These are phyloP conservation scores for Eimeria tenella DNA, from an alignment of 169 alveolate species.

Conservation along the genomic window DNA sequence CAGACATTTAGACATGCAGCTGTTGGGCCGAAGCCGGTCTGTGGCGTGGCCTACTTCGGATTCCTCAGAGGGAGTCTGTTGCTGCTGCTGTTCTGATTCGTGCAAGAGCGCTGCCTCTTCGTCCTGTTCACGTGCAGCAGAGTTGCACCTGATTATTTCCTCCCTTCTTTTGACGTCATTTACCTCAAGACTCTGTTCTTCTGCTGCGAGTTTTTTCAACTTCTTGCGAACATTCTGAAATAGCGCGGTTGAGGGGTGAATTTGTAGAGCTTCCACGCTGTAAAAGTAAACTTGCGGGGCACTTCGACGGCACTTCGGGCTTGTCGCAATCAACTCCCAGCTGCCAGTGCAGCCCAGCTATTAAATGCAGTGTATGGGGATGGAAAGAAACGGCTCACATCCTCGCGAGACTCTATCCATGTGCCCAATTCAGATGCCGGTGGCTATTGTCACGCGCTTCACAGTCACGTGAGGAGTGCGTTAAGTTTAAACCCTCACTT, in stretches of 20 bases:
- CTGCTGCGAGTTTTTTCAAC: conserved; percentile 24
- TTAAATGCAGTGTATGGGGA: not conserved
- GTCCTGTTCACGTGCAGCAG: conserved; percentile 13
- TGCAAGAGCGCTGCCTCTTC: conserved; percentile 48
- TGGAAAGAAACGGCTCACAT: not conserved
- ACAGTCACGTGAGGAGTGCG: too few relatives aligned
- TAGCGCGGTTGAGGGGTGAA: not conserved
- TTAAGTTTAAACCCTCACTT: too few relatives aligned
- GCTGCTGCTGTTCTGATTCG: conserved; percentile 10
- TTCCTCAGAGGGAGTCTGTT: not conserved
- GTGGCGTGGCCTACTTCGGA: not conserved
- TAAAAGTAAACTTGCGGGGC: conserved; percentile 35
- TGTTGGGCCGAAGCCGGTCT: not conserved
- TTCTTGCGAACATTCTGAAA: conserved; percentile 18
- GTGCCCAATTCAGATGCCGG: not conserved
- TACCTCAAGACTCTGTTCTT: conserved; percentile 60
- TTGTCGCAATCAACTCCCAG: conserved; percentile 47
- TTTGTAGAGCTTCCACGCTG: not conserved
- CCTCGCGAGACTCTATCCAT: conserved; percentile 61
- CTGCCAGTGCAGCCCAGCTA: not conserved
- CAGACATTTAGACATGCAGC: not conserved
- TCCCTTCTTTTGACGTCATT: not conserved
- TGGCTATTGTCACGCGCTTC: too few relatives aligned
- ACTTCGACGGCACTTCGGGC: conserved; percentile 66
- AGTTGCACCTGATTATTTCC: not conserved